A percentile compares a stretch with the other conserved stretches of the same genome.
These are phyloP conservation scores for Pseudogymnoascus sp. DNA, from an alignment of 2,329 filamentous ascomycete species.

Conservation along the genomic window DNA sequence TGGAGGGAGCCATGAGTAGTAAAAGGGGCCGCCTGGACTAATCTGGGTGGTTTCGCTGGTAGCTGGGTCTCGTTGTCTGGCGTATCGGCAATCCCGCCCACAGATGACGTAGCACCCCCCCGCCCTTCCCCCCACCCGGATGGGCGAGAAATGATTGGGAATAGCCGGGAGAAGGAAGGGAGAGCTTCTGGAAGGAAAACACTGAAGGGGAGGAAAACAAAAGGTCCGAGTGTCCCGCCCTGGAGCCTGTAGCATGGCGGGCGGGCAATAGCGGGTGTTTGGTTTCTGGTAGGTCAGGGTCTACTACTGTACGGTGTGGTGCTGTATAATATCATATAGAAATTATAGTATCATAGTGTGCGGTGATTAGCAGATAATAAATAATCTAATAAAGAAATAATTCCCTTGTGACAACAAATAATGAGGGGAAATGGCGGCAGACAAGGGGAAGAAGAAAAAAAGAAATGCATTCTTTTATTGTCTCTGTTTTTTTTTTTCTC, in stretches of 20 bases:
- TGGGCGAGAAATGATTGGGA: background rate
- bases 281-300: background rate
- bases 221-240: background rate
- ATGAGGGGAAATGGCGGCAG: background rate
- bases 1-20: background rate
- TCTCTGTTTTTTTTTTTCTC: background rate
- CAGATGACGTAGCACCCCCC: conserved; percentile 1
- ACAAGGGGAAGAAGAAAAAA: too few relatives aligned
- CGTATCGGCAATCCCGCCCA: conserved; percentile 3
- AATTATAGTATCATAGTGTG: too few relatives aligned
- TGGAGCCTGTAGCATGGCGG: background rate
- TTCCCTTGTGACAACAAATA: too few relatives aligned
- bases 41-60: background rate
- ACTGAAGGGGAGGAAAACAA: background rate
- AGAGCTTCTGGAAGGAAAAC: conserved; percentile 2
- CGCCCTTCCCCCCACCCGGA: too few relatives aligned
- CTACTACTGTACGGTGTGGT: too few relatives aligned
- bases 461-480: conserved; percentile 3
- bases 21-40: background rate
- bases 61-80: background rate
- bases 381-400: too few relatives aligned
- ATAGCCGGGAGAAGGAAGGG: conserved; percentile 2
- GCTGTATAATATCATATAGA: background rate
- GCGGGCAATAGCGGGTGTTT: conserved; percentile 2
- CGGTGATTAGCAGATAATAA: too few relatives aligned